Evolutionary conservation across 2,329 filamentous ascomycete genomes (phyloP), one percentile per base, ranked within the genome.

Genomic region (Pochonia chlamydosporia): DNA sequence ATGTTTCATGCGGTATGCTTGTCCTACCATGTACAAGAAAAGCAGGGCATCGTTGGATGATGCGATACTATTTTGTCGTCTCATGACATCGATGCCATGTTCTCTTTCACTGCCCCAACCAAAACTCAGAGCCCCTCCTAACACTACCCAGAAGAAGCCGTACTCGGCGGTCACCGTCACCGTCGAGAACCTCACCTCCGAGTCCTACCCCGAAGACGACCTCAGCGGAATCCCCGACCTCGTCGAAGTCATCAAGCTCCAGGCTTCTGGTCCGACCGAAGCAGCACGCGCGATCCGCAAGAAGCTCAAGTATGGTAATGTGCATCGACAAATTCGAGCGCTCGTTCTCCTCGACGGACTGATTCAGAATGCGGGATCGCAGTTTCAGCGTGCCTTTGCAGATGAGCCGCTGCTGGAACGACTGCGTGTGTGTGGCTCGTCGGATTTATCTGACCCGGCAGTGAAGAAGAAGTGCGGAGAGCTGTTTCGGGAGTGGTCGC

Each of bases 301-400:
- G 79, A 97, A 97, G 74, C 81, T 99, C 77, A 99, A 99, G 72
- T 97, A 99, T 68, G 93, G 93, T 58, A 95, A 83, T 60, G 77
- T 88, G n/a, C 92, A 97, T 66, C 85, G 90, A 43, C 93, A 99
- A 67, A 76, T 97, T 28, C 82, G 93, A 50, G 87, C 93, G 30
- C 78, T 99, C 20, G 85, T 87, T 10, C 84, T 99, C 43, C 79
- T 99, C 2, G 93, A 99, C 63, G 91, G 88, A 36, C 76, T 99
- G 33, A 93, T 99, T 51, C 89, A 96, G 62, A 99, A 99, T 70
- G 91, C 90, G 3, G 92, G 92, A 2, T 76, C 85, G 11, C 81
- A 85, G 11, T 96, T 97, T 62, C 87, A 96, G 66, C 82, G 88
- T 42, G 79, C 81, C 14, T 96, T 97, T 64, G 87, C 84, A 9